A percentile compares a stretch with the other conserved stretches of the same genome.
Conservation (phyloP, 805 yeast genomes). For the Barnettozyma pratensis region DNA sequence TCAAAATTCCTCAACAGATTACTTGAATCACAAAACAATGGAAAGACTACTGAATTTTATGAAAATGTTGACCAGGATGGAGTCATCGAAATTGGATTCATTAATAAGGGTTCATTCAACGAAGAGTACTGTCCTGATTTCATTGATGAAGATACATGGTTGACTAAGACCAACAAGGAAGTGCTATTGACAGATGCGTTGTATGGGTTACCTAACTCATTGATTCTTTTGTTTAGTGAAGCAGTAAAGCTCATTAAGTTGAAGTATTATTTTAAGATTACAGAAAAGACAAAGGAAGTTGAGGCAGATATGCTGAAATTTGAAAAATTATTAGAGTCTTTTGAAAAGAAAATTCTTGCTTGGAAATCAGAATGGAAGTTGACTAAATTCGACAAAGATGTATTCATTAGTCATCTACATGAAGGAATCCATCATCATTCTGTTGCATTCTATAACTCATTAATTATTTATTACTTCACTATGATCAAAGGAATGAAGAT, state of each 20-base stretch:
- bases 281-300: not conserved
- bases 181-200: conserved; percentile 72
- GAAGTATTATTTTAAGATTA: conserved; percentile 40
- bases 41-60: conserved; percentile 28
- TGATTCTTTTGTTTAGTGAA: conserved; percentile 66
- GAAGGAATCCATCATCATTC: conserved; percentile 78
- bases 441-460: conserved; percentile 68
- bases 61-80: conserved; percentile 43
- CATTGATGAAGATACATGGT: conserved; percentile 27
- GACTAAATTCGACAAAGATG: conserved; percentile 25
- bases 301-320: conserved; percentile 20
- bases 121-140: conserved; percentile 31
- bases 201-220: conserved; percentile 80
- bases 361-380: conserved; percentile 81
- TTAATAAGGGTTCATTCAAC: conserved; percentile 14
- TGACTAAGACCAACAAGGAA: conserved; percentile 37
- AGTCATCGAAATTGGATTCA: conserved; percentile 38
- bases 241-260: conserved; percentile 63
- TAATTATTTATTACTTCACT: conserved; percentile 66
- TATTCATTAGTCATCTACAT: conserved; percentile 34
- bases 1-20: conserved; percentile 10
- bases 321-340: conserved; percentile 21
- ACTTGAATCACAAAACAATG: conserved; percentile 18
- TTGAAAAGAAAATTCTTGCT: conserved; percentile 46
- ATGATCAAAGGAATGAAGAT: conserved; percentile 54